These are phyloP conservation scores for Hexamita inflata DNA, from an alignment of 208 protist genomes.

Conservation along the genomic window DNA sequence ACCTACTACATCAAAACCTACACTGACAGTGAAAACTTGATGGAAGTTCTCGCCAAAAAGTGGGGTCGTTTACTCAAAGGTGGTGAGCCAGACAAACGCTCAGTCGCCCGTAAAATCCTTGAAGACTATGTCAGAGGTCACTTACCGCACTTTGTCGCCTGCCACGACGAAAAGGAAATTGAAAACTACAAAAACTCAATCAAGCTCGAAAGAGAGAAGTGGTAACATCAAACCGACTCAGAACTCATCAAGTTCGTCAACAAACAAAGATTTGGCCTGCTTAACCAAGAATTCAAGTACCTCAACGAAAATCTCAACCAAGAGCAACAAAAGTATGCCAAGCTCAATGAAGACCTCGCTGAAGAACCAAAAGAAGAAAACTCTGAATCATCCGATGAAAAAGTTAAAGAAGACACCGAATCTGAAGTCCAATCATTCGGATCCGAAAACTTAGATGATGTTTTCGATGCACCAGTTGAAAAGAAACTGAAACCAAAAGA, in stretches of 20 bases:
- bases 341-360: no score
- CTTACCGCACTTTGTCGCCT: conserved; percentile 81
- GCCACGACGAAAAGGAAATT: conserved; percentile 53
- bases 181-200: conserved; percentile 16
- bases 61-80: conserved; percentile 77
- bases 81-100: conserved; percentile 72
- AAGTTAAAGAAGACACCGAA: conserved; percentile 24
- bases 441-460: conserved; percentile 33
- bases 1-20: conserved; percentile 73
- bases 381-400: conserved; percentile 20
- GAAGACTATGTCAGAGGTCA: conserved; percentile 85
- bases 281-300: no score
- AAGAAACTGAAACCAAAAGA: no score
- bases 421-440: conserved; percentile 26
- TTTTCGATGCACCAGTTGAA: no score
- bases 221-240: conserved; percentile 16
- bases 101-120: conserved; percentile 79
- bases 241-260: conserved; percentile 4
- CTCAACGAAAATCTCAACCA: no score
- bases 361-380: conserved; percentile 35
- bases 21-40: conserved; percentile 72
- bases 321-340: no score
- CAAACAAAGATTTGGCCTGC: background rate
- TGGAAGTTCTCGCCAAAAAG: conserved; percentile 73
- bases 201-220: conserved; percentile 39